Evolutionary conservation across 2,329 filamentous ascomycete species (phyloP).

Genomic region (Diplodia sapinea): DNA sequence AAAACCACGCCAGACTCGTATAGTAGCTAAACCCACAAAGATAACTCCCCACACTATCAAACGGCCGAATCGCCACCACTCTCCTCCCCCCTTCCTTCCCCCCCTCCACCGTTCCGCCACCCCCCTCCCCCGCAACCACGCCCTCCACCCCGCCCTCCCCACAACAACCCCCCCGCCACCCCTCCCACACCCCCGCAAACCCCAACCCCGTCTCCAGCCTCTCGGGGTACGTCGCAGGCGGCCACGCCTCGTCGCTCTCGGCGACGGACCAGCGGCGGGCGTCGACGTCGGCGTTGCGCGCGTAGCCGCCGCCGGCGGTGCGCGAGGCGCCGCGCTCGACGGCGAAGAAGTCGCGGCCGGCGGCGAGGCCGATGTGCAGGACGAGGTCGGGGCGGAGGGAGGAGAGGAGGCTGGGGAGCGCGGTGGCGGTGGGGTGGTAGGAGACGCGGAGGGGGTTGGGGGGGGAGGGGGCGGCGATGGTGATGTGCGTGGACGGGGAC

Average conservation of each 20-base stretch:
- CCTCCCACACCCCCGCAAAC: conserved; percentile 34
- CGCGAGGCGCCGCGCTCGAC: conserved; percentile 74
- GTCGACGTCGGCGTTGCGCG: conserved; percentile 70
- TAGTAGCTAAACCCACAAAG: conserved; percentile 56
- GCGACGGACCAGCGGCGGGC: conserved; percentile 46
- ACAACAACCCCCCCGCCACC: conserved; percentile 34
- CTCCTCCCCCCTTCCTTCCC: background rate
- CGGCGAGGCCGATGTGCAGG: conserved; percentile 82
- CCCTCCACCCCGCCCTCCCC: background rate
- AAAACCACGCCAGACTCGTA: conserved; percentile 46
- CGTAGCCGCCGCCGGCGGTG: conserved; percentile 64
- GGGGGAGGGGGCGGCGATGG: conserved; percentile 67
- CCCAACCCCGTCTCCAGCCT: conserved; percentile 39
- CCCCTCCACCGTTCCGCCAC: too few relatives aligned
- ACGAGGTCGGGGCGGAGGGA: conserved; percentile 62
- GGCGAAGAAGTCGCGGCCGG: conserved; percentile 67
- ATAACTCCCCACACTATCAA: conserved; percentile 51
- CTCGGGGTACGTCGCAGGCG: conserved; percentile 36
- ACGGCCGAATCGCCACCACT: conserved; percentile 43
- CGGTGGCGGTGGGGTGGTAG: conserved; percentile 68
- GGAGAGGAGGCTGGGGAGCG: conserved; percentile 69
- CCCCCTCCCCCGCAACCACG: background rate
- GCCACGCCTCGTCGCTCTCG: conserved; percentile 40
- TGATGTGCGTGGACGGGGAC: conserved; percentile 67
- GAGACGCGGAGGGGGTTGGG: conserved; percentile 71